Base-by-base conservation (phyloP, 306 rosid species). In the Oxytropis ochrocephala region DNA sequence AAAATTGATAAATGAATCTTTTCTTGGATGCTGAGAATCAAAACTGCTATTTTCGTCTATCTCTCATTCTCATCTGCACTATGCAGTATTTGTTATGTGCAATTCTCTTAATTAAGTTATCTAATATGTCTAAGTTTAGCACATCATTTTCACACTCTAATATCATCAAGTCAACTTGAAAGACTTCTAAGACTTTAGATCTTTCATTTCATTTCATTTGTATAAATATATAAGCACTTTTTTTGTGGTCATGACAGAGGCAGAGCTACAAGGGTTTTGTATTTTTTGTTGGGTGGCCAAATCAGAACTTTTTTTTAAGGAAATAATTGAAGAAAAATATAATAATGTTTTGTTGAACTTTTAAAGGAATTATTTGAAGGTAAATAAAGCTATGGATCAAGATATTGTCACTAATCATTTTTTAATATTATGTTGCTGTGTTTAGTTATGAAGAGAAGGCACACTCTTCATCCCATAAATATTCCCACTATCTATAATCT, bases 161-260 rank as follows among this genome's bases (percentile, higher is more conserved):
- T 47, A 9, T 71, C 12, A 71, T 58, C 8, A 76, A 50, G 18
- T 35, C 18, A 6, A 8, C 63, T 8, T 24, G 43, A 38, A 38
- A 13, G 52, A 29, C 21, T 12, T 58, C 46, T 0, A 48, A 47
- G 14, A 47, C 60, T 17, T 60, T 12, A 46, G 60, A 58, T 72
- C 74, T n/a, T n/a, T n/a, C n/a, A n/a, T n/a, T n/a, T n/a, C n/a
- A n/a, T 53, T 72, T 48, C 69, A 59, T 12, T 39, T 39, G 39
- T 39, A 39, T 39, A 9, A 39, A n/a, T n/a, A 59, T 5, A 36
- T 8, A 60, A 19, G 36, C 14, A 32, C 35, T 60, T 41, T 41
- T 65, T n/a, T 50, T 9, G 42, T 6, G 32, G 13, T n/a, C 48
- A 43, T 11, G 48, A 6, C 5, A 43, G 4, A 4, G 13, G 5